A percentile compares a stretch with the other conserved stretches of the same genome.
phyloP scores from a whole-genome alignment of 2,329 filamentous ascomycete species.

The Rasamsonia emersonii region DNA sequence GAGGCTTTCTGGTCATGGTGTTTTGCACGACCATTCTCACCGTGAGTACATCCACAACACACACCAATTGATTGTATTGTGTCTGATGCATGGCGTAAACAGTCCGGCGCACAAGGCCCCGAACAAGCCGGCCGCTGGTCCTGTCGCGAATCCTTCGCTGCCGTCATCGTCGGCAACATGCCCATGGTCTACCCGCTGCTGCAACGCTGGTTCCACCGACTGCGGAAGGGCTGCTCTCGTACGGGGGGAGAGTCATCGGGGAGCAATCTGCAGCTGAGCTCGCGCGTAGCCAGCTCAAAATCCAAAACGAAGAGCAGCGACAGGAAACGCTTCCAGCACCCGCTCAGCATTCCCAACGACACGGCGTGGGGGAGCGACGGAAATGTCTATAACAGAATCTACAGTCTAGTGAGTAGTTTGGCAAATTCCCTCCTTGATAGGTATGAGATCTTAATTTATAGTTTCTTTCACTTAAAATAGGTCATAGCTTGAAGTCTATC shows the following conservation, averaged over 20 bases:
- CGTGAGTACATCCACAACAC: constrained; percentile 13
- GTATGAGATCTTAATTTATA: no score
- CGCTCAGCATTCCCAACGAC: no score
- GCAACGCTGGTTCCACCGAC: constrained; percentile 17
- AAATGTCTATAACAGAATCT: no score
- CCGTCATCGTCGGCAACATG: constrained; percentile 34
- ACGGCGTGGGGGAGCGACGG: no score
- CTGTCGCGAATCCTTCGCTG: constrained; percentile 38
- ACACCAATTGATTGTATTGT: not conserved
- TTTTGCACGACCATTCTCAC: constrained; percentile 46
- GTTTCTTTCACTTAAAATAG: no score
- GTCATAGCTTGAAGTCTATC: no score
- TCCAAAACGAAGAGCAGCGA: no score
- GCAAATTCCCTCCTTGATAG: no score
- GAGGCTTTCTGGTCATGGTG: constrained; percentile 48
- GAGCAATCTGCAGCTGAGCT: constrained; percentile 3
- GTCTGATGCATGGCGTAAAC: no score
- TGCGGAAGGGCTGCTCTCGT: constrained; percentile 20
- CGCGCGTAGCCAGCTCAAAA: no score
- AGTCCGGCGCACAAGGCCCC: constrained; percentile 30
- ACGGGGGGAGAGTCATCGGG: constrained; percentile 14
- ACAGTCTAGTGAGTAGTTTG: no score
- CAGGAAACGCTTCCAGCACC: no score
- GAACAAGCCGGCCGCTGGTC: constrained; percentile 37
- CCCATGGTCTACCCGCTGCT: constrained; percentile 35